Evolutionary conservation across 2,329 filamentous ascomycete species (phyloP).

Genomic region (Diplodia mutila): DNA sequence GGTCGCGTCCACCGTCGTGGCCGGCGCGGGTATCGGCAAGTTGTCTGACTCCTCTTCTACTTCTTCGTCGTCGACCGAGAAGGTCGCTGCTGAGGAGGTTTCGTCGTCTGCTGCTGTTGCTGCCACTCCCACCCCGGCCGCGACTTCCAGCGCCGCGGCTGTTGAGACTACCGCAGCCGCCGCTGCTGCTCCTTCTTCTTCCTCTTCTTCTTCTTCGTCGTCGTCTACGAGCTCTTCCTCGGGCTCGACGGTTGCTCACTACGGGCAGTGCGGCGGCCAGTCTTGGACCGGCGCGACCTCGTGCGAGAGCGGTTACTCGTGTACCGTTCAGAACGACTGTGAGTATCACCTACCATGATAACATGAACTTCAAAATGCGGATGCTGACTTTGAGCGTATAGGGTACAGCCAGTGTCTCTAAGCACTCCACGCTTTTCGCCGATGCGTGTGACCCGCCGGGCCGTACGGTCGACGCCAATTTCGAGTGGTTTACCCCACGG

Average conservation of each 20-base stretch:
- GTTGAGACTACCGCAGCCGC: neutral
- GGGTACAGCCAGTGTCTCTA: conserved; percentile 10
- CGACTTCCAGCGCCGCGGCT: neutral
- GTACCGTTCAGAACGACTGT: conserved; percentile 5
- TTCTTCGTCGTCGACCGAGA: neutral
- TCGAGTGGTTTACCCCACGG: too few species aligned
- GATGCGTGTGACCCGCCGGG: too few species aligned
- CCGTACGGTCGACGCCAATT: too few species aligned
- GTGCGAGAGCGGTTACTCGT: neutral
- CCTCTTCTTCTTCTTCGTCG: neutral
- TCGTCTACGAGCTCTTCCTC: neutral
- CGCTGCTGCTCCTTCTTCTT: neutral
- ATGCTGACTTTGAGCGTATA: neutral
- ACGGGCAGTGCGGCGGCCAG: neutral
- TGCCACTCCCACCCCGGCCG: neutral
- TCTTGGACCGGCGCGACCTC: neutral
- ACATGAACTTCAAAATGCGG: too few species aligned
- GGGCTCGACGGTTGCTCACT: neutral
- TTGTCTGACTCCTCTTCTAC: neutral
- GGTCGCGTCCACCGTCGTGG: neutral
- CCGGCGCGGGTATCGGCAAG: conserved; percentile 22
- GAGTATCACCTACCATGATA: neutral
- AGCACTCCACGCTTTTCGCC: neutral
- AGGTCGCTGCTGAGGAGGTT: neutral
- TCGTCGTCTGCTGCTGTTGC: neutral